Evolutionary conservation across 2,329 filamentous ascomycete genomes (phyloP), one percentile per base, ranked within the genome.

Genomic region (Phyllosticta citriasiana): DNA sequence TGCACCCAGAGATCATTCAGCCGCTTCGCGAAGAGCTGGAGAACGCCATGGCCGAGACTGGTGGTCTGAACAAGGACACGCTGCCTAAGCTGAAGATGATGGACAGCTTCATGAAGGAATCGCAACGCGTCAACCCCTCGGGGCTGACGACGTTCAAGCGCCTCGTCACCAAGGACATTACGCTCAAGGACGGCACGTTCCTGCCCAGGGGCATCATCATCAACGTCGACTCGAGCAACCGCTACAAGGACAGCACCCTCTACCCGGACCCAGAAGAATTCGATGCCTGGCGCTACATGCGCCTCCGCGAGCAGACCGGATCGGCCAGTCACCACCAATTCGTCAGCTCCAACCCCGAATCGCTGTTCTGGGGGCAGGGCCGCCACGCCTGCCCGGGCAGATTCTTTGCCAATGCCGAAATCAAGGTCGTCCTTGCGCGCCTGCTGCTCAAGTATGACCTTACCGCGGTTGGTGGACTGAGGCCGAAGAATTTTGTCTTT

Each of bases 341-440:
- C 55, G 69, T 70, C 53, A 69, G 65, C 1, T 67, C 65, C 10
- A 71, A 69, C 51, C 9, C 24, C 24, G 61, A 65, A 10, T 68
- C 66, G 10, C 60, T 72, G 8, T 35, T 40, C 6, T 73, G 70
- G 57, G 71, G 71, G 0, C 71, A 72, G 54, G 71, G 71, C 2
- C 59, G 65, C 2, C 70, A 73, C 59, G 68, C 69, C 0, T 73
- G 71, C 40, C 70, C 71, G 2, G 71, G 71, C 1, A 64, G 71
- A 8, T 72, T 72, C 63, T 73, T 73, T 22, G 71, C 71, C 1
- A 60, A 65, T 5, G 69, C 69, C 33, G 70, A 73, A 62, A 71
- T 73, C 55, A 73, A 73, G 63, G 68, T 72, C 63, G 67, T 72
- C 14, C 30, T 73, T 2, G 67, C 68, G 16, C 63, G 68, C 19